A percentile compares a stretch with the other conserved stretches of the same genome.
Evolutionary conservation across 352 stramenopile genomes (phyloP).

Genomic region (Globisporangium radiosum): DNA sequence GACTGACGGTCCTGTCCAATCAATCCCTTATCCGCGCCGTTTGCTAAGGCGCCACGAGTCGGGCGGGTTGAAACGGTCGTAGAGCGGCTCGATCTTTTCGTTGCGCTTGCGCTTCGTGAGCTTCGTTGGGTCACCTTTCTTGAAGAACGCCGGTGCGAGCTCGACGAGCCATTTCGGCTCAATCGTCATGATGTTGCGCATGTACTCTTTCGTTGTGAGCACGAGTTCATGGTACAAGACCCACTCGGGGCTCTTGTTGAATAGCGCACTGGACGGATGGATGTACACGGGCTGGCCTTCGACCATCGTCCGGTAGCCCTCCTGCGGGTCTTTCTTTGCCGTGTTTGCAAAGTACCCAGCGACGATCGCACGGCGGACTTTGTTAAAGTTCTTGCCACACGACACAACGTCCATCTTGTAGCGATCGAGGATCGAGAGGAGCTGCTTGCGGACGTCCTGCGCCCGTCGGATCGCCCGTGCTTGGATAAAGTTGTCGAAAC

Average conservation of each 20-base stretch:
- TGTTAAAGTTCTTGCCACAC: conserved; percentile 95
- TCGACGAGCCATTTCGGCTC: conserved; percentile 99
- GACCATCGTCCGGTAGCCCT: conserved; percentile 98
- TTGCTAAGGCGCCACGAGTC: conserved; percentile 97
- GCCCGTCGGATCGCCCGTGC: conserved; percentile 93
- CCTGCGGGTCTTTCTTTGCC: conserved; percentile 98
- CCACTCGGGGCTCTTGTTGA: conserved; percentile 99
- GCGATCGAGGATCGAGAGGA: conserved; percentile 98
- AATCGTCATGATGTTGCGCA: conserved; percentile 99
- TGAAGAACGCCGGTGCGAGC: conserved; percentile 94
- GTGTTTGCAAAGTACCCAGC: conserved; percentile 99
- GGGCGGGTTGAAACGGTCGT: conserved; percentile 97
- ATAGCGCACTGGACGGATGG: conserved; percentile 95
- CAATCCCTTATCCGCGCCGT: conserved; percentile 77
- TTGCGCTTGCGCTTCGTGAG: conserved; percentile 97
- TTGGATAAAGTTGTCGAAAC: conserved; percentile 99
- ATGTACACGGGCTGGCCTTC: conserved; percentile 99
- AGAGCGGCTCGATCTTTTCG: conserved; percentile 99
- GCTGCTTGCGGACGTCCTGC: conserved; percentile 98
- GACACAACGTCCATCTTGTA: conserved; percentile 98
- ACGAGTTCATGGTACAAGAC: conserved; percentile 98
- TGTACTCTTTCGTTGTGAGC: conserved; percentile 97
- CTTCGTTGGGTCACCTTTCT: conserved; percentile 96
- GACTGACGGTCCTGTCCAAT: no score
- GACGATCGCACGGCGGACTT: conserved; percentile 96